Percentiles rank a stretch among this genome's conserved stretches.
Evolutionary conservation across 2,329 filamentous ascomycete species (phyloP).

Genomic region (Ceratocystis alfenasii): DNA sequence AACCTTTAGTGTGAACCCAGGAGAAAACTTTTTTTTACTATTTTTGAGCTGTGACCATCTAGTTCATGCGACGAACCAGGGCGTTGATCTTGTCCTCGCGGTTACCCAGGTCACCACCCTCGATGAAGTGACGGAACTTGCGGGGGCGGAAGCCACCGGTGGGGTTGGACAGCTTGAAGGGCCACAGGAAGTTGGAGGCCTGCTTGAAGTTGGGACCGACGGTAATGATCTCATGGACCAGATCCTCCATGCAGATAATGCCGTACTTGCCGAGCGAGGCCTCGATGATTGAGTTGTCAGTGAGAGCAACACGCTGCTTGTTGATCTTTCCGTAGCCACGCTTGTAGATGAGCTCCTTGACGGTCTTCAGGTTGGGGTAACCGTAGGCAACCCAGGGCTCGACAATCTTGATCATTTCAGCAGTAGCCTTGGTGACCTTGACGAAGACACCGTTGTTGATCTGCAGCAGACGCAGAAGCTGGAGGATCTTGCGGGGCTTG

Average conservation of each 20-base stretch:
- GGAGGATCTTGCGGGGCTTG: constrained; percentile 99
- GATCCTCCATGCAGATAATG: constrained; percentile 98
- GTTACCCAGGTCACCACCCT: constrained; percentile 98
- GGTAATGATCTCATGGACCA: constrained; percentile 98
- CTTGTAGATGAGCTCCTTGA: constrained; percentile 99
- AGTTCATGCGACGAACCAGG: constrained; percentile 98
- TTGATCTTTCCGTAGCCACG: constrained; percentile 97
- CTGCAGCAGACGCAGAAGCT: constrained; percentile 97
- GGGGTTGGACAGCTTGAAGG: constrained; percentile 99
- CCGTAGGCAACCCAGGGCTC: constrained; percentile 99
- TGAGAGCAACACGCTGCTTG: constrained; percentile 93
- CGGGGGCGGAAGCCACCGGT: constrained; percentile 88
- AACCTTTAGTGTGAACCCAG: constrained; percentile 19
- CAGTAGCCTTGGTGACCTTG: constrained; percentile 91
- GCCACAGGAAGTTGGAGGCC: constrained; percentile 98
- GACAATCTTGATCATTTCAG: constrained; percentile 94
- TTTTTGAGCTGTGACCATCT: constrained; percentile 32
- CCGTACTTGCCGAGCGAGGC: constrained; percentile 93
- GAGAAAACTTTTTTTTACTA: constrained; percentile 26
- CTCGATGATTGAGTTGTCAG: constrained; percentile 97
- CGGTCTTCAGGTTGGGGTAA: constrained; percentile 98
- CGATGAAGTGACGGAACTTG: constrained; percentile 99
- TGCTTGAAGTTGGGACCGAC: constrained; percentile 99
- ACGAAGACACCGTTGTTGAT: constrained; percentile 99
- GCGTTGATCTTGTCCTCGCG: constrained; percentile 96